Evolutionary conservation across 2,329 filamentous ascomycete genomes (phyloP).

Genomic region (Geosmithia putterillii): DNA sequence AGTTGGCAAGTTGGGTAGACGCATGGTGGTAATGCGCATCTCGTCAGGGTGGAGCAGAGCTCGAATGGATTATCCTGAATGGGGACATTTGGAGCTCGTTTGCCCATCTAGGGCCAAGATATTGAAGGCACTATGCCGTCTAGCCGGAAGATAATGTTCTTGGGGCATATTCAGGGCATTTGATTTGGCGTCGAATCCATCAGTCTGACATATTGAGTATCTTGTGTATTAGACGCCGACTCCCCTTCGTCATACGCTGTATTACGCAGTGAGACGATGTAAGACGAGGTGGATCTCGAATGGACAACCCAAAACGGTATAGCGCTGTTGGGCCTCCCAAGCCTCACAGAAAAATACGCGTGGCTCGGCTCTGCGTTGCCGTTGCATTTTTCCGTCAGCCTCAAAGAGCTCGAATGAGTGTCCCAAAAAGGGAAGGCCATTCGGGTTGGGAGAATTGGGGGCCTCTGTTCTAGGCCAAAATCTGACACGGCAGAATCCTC

Average conservation of each 20-base stretch:
- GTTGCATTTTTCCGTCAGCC: not conserved
- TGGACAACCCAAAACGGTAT: conserved; percentile 1
- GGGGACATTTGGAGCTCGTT: too few species aligned
- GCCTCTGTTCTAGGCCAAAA: not conserved
- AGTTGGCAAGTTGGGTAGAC: too few species aligned
- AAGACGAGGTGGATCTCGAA: not conserved
- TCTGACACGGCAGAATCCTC: not conserved
- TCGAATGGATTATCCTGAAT: not conserved
- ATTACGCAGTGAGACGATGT: not conserved
- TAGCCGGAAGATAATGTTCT: not conserved
- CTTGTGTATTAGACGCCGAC: not conserved
- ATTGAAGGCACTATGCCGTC: not conserved
- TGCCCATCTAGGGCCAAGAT: too few species aligned
- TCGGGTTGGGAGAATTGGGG: not conserved
- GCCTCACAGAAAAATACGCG: too few species aligned
- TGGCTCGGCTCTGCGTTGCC: not conserved
- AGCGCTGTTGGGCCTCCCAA: too few species aligned
- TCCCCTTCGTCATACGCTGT: too few species aligned
- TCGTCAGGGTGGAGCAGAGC: not conserved
- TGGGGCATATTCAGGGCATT: too few species aligned
- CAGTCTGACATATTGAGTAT: not conserved
- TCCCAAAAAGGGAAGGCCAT: conserved; percentile 6
- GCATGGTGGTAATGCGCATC: too few species aligned
- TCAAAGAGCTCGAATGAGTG: conserved; percentile 10
- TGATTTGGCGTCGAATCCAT: too few species aligned